Percentiles rank a stretch among this genome's conserved stretches.
These are phyloP conservation scores for Lichtheimia ornata DNA, from an alignment of 371 early-diverging fungal genomes.

Conservation along the genomic window DNA sequence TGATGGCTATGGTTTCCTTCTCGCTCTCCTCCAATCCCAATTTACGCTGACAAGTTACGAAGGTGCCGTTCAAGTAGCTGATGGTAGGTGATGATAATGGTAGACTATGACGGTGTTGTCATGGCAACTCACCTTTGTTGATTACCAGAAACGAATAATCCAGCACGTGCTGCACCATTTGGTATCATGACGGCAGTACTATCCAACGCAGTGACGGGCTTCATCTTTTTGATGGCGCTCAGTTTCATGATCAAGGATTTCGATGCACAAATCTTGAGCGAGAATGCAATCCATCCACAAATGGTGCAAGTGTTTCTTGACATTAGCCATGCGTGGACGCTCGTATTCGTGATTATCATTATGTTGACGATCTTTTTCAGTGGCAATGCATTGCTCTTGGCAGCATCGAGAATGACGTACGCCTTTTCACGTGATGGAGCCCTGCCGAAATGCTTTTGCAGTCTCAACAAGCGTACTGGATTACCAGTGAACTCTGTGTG, in stretches of 20 bases:
- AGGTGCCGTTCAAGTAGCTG: slow-evolving; percentile 70
- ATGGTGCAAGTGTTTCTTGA: slow-evolving; percentile 55
- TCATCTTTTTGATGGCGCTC: slow-evolving; percentile 39
- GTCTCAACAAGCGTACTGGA: slow-evolving; percentile 25
- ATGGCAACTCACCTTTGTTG: not conserved
- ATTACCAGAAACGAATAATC: not conserved
- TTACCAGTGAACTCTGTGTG: slow-evolving; percentile 60
- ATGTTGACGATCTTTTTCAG: slow-evolving; percentile 62
- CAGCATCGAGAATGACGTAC: slow-evolving; percentile 73
- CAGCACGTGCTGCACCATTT: not conserved
- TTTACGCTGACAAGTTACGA: slow-evolving; percentile 61
- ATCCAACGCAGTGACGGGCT: slow-evolving; percentile 43
- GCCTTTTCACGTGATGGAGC: slow-evolving; percentile 76
- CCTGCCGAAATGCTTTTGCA: slow-evolving; percentile 39
- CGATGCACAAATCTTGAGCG: slow-evolving; percentile 31
- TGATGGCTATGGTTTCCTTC: slow-evolving; percentile 28
- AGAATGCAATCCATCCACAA: slow-evolving; percentile 40
- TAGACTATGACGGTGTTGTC: slow-evolving; percentile 7
- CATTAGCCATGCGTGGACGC: slow-evolving; percentile 42
- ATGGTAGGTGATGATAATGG: slow-evolving; percentile 59
- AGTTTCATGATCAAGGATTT: slow-evolving; percentile 48
- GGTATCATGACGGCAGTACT: not conserved
- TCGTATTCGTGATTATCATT: slow-evolving; percentile 54
- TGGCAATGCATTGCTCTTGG: slow-evolving; percentile 38
- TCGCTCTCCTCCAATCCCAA: slow-evolving; percentile 39